phyloP scores from a whole-genome alignment of 2,329 filamentous ascomycete genomes.

The Cordyceps pruinosa region DNA sequence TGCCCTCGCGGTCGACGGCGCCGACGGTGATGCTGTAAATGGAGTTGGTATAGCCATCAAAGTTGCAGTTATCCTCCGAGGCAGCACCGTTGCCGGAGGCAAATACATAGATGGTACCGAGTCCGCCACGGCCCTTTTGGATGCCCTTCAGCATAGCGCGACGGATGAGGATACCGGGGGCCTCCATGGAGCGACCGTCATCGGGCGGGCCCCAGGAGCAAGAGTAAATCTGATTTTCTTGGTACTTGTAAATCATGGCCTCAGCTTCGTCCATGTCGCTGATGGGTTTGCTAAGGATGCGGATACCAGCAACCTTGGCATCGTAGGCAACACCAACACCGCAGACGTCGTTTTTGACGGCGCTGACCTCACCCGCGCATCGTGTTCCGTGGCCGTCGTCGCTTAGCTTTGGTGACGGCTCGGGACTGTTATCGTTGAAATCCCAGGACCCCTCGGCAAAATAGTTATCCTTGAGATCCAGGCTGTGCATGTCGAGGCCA shows the following conservation, averaged over 20 bases:
- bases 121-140: slow-evolving; percentile 75
- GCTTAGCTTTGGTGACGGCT: slow-evolving; percentile 72
- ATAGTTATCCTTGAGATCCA: slow-evolving; percentile 89
- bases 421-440: slow-evolving; percentile 78
- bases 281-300: slow-evolving; percentile 86
- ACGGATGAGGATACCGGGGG: slow-evolving; percentile 79
- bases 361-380: slow-evolving; percentile 89
- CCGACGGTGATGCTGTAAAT: slow-evolving; percentile 98
- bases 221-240: slow-evolving; percentile 94
- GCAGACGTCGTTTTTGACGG: slow-evolving; percentile 86
- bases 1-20: slow-evolving; percentile 77
- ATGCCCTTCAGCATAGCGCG: slow-evolving; percentile 88
- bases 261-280: slow-evolving; percentile 87
- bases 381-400: slow-evolving; percentile 90
- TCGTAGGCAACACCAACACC: slow-evolving; percentile 95
- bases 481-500: slow-evolving; percentile 90
- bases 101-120: slow-evolving; percentile 92
- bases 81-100: slow-evolving; percentile 86
- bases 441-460: slow-evolving; percentile 90
- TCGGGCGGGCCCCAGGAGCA: slow-evolving; percentile 98
- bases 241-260: slow-evolving; percentile 85
- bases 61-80: slow-evolving; percentile 93
- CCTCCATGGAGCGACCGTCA: slow-evolving; percentile 90
- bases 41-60: slow-evolving; percentile 98
- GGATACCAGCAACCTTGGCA: slow-evolving; percentile 80